Evolutionary conservation across 139 green algal genomes (phyloP).

Genomic region (Chlorella sp.): DNA sequence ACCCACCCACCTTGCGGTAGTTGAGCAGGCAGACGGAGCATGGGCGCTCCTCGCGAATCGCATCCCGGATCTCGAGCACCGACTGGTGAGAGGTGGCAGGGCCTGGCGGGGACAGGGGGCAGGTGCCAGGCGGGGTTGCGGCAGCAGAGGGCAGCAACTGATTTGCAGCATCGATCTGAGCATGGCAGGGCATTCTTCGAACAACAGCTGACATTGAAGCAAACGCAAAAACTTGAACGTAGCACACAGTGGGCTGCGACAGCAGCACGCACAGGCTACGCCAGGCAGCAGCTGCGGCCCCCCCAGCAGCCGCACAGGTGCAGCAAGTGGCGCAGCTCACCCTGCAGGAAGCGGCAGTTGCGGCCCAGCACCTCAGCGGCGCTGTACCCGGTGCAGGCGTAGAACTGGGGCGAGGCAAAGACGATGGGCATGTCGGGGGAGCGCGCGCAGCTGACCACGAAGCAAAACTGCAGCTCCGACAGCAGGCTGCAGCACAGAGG

Average conservation of each 20-base stretch:
- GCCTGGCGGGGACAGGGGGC: neutral
- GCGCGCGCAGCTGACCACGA: constrained; percentile 41
- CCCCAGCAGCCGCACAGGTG: neutral
- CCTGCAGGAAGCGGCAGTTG: constrained; percentile 82
- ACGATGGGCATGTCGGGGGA: constrained; percentile 68
- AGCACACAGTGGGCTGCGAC: no score
- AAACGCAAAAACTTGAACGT: no score
- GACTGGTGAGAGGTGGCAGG: constrained; percentile 32
- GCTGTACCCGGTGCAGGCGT: constrained; percentile 65
- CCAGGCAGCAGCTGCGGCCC: no score
- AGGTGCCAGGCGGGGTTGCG: neutral
- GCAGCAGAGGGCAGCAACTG: no score
- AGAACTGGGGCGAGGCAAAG: constrained; percentile 64
- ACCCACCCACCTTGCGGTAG: constrained; percentile 60
- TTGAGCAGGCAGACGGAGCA: constrained; percentile 68
- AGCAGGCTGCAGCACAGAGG: neutral
- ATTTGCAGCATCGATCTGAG: no score
- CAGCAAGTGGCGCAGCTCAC: neutral
- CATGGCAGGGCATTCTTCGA: no score
- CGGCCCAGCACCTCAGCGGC: constrained; percentile 64
- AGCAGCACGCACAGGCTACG: no score
- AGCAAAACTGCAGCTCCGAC: constrained; percentile 27
- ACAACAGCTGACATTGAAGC: no score
- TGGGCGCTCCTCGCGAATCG: constrained; percentile 54
- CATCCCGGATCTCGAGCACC: constrained; percentile 59